Evolutionary conservation across 2,329 filamentous ascomycete genomes (phyloP), one percentile per base, ranked within the genome.

Genomic region (Onygenales sp.): DNA sequence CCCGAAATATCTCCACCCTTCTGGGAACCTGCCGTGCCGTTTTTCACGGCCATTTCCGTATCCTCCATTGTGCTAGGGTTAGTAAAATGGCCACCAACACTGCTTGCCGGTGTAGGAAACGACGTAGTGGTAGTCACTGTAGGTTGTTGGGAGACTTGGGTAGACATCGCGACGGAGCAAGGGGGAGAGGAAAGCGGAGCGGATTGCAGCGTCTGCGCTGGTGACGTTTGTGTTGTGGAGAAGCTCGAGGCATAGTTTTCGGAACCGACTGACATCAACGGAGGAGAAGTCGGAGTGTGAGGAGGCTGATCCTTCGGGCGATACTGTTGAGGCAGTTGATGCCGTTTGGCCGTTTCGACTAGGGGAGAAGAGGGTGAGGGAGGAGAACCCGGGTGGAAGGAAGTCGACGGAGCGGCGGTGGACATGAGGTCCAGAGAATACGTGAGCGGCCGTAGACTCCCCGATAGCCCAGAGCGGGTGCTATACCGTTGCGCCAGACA

Each of bases 241-340:
- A 72, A 69, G 61, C 67, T 66, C 62, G 71, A 68, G 66, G 69
- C 74, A 76, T 76, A 70, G 61, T 69, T 75, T 64, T 70, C 70
- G 63, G 72, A 68, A 62, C 70, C 71, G 64, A 74, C 70, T 69
- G 73, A 75, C 74, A 76, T 76, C 68, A 73, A 75, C 67, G 70
- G 69, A 72, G 71, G 68, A 56, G 72, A 74, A 63, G 66, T 71
- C 58, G 51, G 50, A 39, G 50, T 52, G 13, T 52, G 50, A 36
- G 43, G 50, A 21, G 43, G 31, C 11, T 52, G 46, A 33, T 46
- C 59, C 36, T 59, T 57, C 47, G 57, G 55, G 21, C 54, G 55
- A 38, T 55, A 55, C 51, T 54, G 55, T 39, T 58, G 57, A 45
- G 56, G 55, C 45, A 52, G 51, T 50, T 55, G 58, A 50, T 56